Evolutionary conservation across 2,329 filamentous ascomycete species (phyloP).

Genomic region (Paracorniculantispora psalliotae): DNA sequence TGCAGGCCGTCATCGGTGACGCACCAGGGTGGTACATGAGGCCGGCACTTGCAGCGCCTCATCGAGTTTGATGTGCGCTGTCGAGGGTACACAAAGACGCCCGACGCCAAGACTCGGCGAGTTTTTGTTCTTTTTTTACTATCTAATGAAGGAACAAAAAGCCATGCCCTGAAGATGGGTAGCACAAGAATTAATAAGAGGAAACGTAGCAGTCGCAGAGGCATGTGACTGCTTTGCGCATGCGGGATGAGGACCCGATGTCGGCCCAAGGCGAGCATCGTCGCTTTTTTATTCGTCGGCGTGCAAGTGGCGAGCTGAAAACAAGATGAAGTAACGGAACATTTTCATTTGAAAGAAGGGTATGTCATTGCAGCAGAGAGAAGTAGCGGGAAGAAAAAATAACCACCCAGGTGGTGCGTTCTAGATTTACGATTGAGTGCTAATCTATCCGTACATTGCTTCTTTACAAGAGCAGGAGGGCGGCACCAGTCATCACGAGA

Average conservation of each 20-base stretch:
- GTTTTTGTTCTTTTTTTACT: too few relatives aligned
- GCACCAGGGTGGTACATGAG: not conserved
- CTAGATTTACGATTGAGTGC: not conserved
- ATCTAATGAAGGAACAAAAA: too few relatives aligned
- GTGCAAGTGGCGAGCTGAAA: not conserved
- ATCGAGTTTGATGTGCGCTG: not conserved
- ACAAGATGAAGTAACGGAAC: not conserved
- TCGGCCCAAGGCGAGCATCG: not conserved
- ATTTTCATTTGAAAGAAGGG: not conserved
- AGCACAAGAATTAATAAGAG: not conserved
- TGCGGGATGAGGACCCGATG: not conserved
- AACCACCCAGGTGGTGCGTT: too few relatives aligned
- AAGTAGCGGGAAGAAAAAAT: not conserved
- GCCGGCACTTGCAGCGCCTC: not conserved
- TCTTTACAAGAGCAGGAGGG: not conserved
- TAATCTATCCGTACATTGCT: not conserved
- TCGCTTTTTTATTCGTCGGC: not conserved
- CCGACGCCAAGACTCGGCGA: not conserved
- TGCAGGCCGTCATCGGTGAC: slow-evolving; percentile 7
- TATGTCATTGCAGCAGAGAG: not conserved
- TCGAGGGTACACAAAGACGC: not conserved
- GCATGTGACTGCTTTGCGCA: not conserved
- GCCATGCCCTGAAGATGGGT: not conserved
- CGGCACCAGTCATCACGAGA: not conserved
- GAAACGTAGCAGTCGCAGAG: not conserved